Evolutionary conservation across 371 early-diverging fungal genomes (phyloP).

Genomic region (Mortierella sp.): DNA sequence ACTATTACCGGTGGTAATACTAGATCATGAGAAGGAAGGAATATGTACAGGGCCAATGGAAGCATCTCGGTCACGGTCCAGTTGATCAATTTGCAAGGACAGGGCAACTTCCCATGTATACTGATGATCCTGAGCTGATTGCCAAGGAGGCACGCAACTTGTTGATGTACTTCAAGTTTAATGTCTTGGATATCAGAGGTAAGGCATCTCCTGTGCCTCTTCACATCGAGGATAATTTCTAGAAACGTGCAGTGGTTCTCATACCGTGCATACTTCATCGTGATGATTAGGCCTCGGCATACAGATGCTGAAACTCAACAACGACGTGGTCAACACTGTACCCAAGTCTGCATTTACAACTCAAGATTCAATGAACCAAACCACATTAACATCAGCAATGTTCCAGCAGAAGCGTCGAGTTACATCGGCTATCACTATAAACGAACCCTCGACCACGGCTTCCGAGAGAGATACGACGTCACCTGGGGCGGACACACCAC

Average conservation of each 20-base stretch:
- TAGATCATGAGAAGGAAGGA: conserved; percentile 61
- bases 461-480: background rate
- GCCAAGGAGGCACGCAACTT: conserved; percentile 57
- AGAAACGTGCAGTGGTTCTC: too few relatives aligned
- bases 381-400: conserved; percentile 34
- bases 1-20: too few relatives aligned
- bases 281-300: conserved; percentile 62
- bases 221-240: too few relatives aligned
- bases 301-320: conserved; percentile 66
- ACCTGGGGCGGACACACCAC: background rate
- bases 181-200: conserved; percentile 69
- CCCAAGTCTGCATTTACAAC: conserved; percentile 12
- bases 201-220: background rate
- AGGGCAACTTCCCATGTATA: conserved; percentile 55
- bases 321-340: conserved; percentile 28
- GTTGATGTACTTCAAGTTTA: conserved; percentile 58
- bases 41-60: conserved; percentile 62
- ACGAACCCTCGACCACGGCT: background rate
- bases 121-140: conserved; percentile 61
- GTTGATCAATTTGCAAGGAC: conserved; percentile 73
- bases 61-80: conserved; percentile 75
- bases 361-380: conserved; percentile 19
- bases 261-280: too few relatives aligned
- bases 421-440: background rate
- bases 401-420: conserved; percentile 23